Conservation (phyloP, 768 basidiomycete species). For the Kwoniella dendrophila region DNA sequence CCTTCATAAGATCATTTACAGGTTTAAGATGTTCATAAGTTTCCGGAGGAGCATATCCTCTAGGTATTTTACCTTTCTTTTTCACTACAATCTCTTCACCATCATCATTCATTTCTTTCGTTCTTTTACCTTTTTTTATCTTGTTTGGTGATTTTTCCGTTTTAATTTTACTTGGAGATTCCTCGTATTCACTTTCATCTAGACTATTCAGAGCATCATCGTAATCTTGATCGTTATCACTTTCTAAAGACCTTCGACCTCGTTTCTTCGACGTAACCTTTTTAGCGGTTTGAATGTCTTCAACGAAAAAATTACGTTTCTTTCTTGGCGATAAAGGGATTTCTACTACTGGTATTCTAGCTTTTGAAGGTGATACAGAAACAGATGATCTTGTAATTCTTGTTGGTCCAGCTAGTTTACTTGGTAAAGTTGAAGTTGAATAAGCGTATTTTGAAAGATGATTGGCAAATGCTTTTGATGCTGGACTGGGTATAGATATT, state of each 20-base stretch:
- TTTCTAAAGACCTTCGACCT: not conserved
- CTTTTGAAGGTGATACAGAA: not conserved
- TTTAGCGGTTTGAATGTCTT: not conserved
- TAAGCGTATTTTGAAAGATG: conserved; percentile 34
- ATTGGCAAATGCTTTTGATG: conserved; percentile 33
- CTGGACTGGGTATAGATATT: conserved; percentile 19
- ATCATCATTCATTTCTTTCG: not conserved
- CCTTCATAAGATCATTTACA: conserved; percentile 63
- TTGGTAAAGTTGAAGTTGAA: not conserved
- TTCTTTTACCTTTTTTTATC: not conserved
- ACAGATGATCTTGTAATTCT: not conserved
- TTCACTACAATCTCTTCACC: not conserved
- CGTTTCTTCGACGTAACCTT: not conserved
- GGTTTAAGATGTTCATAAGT: conserved; percentile 62
- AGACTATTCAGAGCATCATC: not conserved
- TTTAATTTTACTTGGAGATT: not conserved
- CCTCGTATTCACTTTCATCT: conserved; percentile 3
- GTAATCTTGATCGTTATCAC: not conserved
- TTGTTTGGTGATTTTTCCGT: not conserved
- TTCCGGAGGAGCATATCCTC: conserved; percentile 62
- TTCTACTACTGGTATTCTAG: not conserved
- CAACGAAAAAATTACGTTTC: not conserved
- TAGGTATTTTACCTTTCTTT: conserved; percentile 37
- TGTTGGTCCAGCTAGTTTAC: conserved; percentile 1
- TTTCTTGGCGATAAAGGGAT: not conserved